Evolutionary conservation across 257 asterid genomes (phyloP).

Genomic region (Solanum chilense): DNA sequence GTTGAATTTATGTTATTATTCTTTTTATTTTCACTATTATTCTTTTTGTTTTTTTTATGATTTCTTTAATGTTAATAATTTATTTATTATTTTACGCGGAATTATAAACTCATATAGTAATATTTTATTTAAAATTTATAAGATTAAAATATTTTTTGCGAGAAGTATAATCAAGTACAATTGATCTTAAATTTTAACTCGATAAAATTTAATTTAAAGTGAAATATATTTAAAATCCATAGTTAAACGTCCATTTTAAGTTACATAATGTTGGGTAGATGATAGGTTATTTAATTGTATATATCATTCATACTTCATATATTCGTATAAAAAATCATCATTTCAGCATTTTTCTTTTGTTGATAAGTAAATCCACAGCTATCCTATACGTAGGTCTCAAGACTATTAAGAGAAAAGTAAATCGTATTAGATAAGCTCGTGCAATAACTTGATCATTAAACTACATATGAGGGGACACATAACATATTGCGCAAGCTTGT

Average conservation of each 20-base stretch:
- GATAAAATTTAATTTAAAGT: not conserved
- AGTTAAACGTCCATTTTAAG: not conserved
- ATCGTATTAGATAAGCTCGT: rapidly evolving
- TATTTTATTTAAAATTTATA: too few relatives aligned
- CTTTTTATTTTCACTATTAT: not conserved
- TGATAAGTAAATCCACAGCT: rapidly evolving
- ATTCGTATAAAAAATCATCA: not conserved
- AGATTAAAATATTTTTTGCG: too few relatives aligned
- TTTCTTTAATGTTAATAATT: not conserved
- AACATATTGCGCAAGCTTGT: not conserved
- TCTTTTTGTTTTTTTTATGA: not conserved
- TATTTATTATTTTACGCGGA: too few relatives aligned
- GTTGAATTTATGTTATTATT: not conserved
- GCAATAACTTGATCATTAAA: not conserved
- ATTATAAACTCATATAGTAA: too few relatives aligned
- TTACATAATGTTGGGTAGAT: not conserved
- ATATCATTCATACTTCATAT: not conserved
- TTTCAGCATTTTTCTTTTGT: rapidly evolving
- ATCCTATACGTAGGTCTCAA: not conserved
- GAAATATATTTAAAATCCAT: too few relatives aligned
- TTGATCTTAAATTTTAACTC: not conserved
- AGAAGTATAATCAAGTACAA: not conserved
- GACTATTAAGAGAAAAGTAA: not conserved
- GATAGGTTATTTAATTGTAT: not conserved
- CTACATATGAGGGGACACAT: not conserved